Conservation (phyloP, 2,329 filamentous ascomycete species). For the Penicillium sp. region DNA sequence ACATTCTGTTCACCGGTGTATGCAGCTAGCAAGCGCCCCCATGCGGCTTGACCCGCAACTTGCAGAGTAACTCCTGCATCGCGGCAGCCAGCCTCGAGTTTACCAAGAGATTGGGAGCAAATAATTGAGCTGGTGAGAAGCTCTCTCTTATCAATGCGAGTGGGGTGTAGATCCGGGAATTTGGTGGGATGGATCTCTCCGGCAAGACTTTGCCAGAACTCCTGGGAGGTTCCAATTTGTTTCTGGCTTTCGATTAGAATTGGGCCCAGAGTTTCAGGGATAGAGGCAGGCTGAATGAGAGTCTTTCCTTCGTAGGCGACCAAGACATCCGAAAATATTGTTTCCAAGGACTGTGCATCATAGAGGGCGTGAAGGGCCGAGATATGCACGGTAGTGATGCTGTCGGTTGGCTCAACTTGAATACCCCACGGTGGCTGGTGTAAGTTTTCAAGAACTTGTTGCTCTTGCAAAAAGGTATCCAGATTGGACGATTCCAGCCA, state of each 20-base stretch:
- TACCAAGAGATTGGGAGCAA: constrained; percentile 49
- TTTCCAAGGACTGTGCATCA: constrained; percentile 75
- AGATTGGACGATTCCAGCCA: constrained; percentile 41
- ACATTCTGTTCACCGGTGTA: constrained; percentile 78
- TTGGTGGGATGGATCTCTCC: constrained; percentile 64
- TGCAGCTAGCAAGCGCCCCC: constrained; percentile 74
- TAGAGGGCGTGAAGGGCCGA: constrained; percentile 82
- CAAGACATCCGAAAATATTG: constrained; percentile 67
- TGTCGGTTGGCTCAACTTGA: constrained; percentile 50
- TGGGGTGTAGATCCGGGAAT: constrained; percentile 79
- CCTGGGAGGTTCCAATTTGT: constrained; percentile 40
- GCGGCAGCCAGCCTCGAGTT: constrained; percentile 64
- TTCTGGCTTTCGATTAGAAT: constrained; percentile 50
- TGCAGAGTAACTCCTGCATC: constrained; percentile 73
- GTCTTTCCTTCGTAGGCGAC: constrained; percentile 43
- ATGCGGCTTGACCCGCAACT: constrained; percentile 75
- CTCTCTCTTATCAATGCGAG: constrained; percentile 48
- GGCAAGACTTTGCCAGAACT: constrained; percentile 69
- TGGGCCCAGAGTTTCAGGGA: constrained; percentile 52
- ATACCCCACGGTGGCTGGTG: constrained; percentile 69
- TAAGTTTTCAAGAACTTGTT: constrained; percentile 51
- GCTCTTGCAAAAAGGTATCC: constrained; percentile 21
- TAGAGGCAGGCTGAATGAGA: constrained; percentile 35
- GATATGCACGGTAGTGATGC: constrained; percentile 50
- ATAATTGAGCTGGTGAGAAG: constrained; percentile 44